Evolutionary conservation across 257 asterid species (phyloP), one percentile per base, ranked within the genome.

Genomic region (Penstemon eatonii): DNA sequence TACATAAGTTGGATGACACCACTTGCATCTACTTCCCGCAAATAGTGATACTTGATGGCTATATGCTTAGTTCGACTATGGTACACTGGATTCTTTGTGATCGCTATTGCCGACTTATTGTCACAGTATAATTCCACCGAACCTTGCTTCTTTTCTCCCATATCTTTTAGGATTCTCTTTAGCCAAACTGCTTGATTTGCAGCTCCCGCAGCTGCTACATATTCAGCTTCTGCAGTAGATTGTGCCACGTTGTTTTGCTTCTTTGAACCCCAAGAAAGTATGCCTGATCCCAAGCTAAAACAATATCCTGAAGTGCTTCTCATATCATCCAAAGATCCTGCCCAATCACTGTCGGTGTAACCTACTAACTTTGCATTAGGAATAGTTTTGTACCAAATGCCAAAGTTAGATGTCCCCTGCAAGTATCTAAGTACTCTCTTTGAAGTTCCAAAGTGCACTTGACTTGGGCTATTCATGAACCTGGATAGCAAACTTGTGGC

Each of bases 111-210:
- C 2, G 15, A 49, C 15, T 49, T 49, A 12, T 49, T 49, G 11
- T 49, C 55, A 49, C 55, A 49, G 10, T 49, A 49, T 7, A 54
- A 13, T 19, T 54, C 59, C 33, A 19, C 4, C 37, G 37, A 4
- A 8, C 59, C 59, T 54, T 54, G 59, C 18, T 0, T 15, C 37
- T 54, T 54, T 54, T 54, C 59, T 12, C 59, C 59, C 25, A 54
- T 54, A 54, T 54, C 37, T 4, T 13, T 13, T 8, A 54, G 13
- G 10, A 54, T 54, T 54, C 59, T 54, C 33, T 19, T 54, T 13
- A 54, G 8, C 59, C 59, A 54, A 54, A 54, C 13, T 54, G 59
- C 59, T 54, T 54, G 59, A 54, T 54, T 54, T 54, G 5, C 10
- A 54, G 59, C 59, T 4, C 37, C 25, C 5, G 59, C 25, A 3